Base-by-base conservation (phyloP, 2,329 filamentous ascomycete genomes). In the Aureobasidium sp. region DNA sequence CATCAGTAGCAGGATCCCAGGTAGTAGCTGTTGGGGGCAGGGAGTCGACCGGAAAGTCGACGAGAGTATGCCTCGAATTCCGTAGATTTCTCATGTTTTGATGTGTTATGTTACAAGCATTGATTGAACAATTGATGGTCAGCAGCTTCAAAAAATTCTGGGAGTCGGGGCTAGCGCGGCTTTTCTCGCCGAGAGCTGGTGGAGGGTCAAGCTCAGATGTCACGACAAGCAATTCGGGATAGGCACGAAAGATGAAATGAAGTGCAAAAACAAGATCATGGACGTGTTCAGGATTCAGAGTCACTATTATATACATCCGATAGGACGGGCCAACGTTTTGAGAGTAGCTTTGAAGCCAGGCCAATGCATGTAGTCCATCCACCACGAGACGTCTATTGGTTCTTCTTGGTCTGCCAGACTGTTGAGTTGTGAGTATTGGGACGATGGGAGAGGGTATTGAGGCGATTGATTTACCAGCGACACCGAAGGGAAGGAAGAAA, bases 71-170 rank as follows among this genome's bases (percentile, higher is more conserved):
- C 71, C 83, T 85, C 70, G 91, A 85, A 73, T 87, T 91, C 76
- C 85, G 87, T 69, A 97, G 82, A 75, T 97, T 97, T 73, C 90
- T 88, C 93, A 97, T 97, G 64, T 22, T 74, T 79, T 39, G 55
- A 51, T 45, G 29, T 51, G 57, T 59, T 59, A 49, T 62, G 59
- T 61, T 66, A 53, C 63, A 52, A 58, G 62, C 60, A 65, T 62
- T 62, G 60, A 64, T 63, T 62, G 47, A 51, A 42, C 53, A 60
- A 53, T 61, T 64, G 58, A 63, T 65, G 63, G 56, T 61, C 57
- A 45, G 61, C 56, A 61, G 61, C 55, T 63, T 62, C 62, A 64
- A 62, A 64, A 62, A 64, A 63, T 58, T 62, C 56, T 57, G 56
- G 59, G 53, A 61, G 48, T 51, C 60, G 57, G 57, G 6, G 41